phyloP scores from a whole-genome alignment of 1,139 yeast species.

The Yamadazyma sp. region DNA sequence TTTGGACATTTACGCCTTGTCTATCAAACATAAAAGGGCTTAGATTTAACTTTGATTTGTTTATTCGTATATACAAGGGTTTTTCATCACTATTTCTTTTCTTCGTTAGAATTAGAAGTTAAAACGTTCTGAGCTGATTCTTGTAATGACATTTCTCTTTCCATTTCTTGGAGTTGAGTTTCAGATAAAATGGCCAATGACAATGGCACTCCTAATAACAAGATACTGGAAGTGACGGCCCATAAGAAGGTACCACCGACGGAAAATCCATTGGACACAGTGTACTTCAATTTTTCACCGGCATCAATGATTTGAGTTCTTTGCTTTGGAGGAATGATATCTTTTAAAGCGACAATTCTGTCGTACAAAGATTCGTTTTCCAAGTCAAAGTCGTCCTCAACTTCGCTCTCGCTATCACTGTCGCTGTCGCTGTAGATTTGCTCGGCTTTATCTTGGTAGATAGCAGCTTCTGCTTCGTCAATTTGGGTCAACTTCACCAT shows the following conservation, averaged over 20 bases:
- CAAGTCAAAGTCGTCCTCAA: conserved; percentile 72
- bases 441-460: conserved; percentile 25
- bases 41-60: conserved; percentile 11
- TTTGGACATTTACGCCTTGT: conserved; percentile 81
- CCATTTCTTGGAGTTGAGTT: conserved; percentile 92
- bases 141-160: conserved; percentile 85
- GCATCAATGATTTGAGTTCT: conserved; percentile 51
- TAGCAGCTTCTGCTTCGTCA: conserved; percentile 53
- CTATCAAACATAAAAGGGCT: conserved; percentile 76
- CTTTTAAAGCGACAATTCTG: conserved; percentile 87
- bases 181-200: conserved; percentile 87
- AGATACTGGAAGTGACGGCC: conserved; percentile 79
- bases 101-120: conserved; percentile 70
- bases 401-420: conserved; percentile 59
- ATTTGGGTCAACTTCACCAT: conserved; percentile 79
- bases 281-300: conserved; percentile 33
- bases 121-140: conserved; percentile 82
- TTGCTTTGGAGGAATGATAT: conserved; percentile 86
- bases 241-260: conserved; percentile 78
- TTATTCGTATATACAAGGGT: conserved; percentile 19
- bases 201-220: conserved; percentile 89
- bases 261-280: conserved; percentile 46
- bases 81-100: conserved; percentile 22
- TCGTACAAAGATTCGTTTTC: conserved; percentile 83
- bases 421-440: conserved; percentile 29